phyloP scores from a whole-genome alignment of 768 basidiomycete species.

The Boletus rubescentipes region DNA sequence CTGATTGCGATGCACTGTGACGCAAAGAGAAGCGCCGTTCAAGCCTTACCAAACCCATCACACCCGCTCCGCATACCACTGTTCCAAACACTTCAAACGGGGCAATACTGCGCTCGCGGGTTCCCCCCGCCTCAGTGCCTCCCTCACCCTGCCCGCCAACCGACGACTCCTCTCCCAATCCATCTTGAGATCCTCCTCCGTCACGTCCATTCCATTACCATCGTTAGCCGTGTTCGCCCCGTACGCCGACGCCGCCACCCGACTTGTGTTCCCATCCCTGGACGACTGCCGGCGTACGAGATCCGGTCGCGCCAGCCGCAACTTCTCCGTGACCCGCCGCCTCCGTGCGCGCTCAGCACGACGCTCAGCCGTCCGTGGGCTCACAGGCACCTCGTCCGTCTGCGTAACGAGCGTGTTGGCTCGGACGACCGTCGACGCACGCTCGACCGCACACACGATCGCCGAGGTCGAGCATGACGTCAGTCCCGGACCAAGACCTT shows the following conservation, averaged over 20 bases:
- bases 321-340: constrained; percentile 35
- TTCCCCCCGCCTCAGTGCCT: constrained; percentile 19
- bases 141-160: constrained; percentile 23
- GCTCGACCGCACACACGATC: not conserved
- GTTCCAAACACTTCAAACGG: constrained; percentile 23
- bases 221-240: not conserved
- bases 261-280: constrained; percentile 15
- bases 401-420: not conserved
- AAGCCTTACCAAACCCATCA: not conserved
- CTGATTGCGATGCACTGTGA: too few species aligned
- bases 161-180: constrained; percentile 29
- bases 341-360: constrained; percentile 21
- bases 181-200: constrained; percentile 14
- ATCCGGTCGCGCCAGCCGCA: constrained; percentile 46
- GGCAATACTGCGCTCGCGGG: constrained; percentile 27
- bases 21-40: not conserved
- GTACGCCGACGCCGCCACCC: not conserved
- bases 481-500: not conserved
- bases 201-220: not conserved
- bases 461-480: constrained; percentile 5
- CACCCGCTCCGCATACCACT: constrained; percentile 9
- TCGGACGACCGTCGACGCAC: not conserved
- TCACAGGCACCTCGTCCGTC: not conserved
- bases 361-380: constrained; percentile 21
- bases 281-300: constrained; percentile 31